Conservation (phyloP, 2,329 filamentous ascomycete species). For the Diaporthe citrichinensis region DNA sequence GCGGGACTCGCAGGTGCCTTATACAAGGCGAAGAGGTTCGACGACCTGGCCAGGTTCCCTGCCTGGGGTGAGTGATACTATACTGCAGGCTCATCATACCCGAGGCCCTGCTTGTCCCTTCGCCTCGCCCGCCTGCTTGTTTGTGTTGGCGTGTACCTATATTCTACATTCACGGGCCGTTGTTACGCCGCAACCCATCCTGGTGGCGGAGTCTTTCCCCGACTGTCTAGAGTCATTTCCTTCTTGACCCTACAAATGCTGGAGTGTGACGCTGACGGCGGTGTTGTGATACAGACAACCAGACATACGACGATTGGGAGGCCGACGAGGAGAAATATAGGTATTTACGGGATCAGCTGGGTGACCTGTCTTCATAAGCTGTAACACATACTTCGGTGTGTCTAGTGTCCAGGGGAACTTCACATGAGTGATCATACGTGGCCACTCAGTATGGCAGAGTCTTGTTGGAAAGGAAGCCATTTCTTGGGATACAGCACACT, state of each 20-base stretch:
- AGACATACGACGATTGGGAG: neutral
- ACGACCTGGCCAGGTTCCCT: constrained; percentile 19
- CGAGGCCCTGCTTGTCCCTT: neutral
- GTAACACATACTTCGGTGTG: neutral
- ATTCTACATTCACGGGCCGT: neutral
- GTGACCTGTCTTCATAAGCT: neutral
- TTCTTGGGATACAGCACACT: neutral
- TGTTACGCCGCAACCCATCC: no score
- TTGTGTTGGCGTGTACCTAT: no score
- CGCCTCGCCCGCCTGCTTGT: neutral
- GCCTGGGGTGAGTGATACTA: neutral
- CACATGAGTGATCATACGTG: neutral
- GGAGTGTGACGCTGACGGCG: neutral
- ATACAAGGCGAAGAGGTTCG: neutral
- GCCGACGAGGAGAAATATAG: constrained; percentile 8
- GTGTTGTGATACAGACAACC: neutral
- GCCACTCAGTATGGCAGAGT: neutral
- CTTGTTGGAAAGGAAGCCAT: neutral
- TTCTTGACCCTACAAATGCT: neutral
- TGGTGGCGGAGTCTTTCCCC: neutral
- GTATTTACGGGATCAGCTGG: constrained; percentile 1
- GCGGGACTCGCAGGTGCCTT: neutral
- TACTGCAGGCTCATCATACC: neutral
- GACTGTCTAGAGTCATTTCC: no score
- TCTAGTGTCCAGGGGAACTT: neutral